A percentile compares a stretch with the other conserved stretches of the same genome.
These are phyloP conservation scores for Rhizophagus clarus DNA, from an alignment of 192 early-diverging fungal species.

Conservation along the genomic window DNA sequence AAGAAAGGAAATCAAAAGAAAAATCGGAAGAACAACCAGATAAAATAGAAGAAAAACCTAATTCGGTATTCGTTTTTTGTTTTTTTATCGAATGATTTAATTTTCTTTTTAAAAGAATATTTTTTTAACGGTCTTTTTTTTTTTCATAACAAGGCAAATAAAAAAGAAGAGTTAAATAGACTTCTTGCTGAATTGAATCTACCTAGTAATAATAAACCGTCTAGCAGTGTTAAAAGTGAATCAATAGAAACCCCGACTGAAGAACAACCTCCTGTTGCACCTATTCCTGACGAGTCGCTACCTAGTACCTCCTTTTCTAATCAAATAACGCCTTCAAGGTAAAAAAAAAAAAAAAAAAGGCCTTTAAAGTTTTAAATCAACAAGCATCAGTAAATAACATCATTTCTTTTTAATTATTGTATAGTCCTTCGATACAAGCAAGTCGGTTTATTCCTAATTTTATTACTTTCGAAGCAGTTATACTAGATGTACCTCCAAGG, in stretches of 20 bases:
- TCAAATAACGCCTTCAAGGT: not conserved
- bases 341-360: not conserved
- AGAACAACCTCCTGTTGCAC: not conserved
- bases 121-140: not conserved
- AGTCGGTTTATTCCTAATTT: constrained; percentile 61
- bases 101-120: not conserved
- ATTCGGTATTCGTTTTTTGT: no score
- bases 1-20: constrained; percentile 66
- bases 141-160: not conserved
- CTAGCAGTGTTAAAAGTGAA: not conserved
- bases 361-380: not conserved
- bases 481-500: constrained; percentile 86
- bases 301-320: not conserved
- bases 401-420: not conserved
- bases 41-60: not conserved
- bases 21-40: constrained; percentile 20
- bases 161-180: not conserved
- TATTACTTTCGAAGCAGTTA: constrained; percentile 65
- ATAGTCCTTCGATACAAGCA: constrained; percentile 29
- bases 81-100: not conserved
- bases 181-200: not conserved
- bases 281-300: not conserved
- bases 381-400: not conserved
- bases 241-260: not conserved
- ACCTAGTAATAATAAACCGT: not conserved